Evolutionary conservation across 2,329 filamentous ascomycete genomes (phyloP), one percentile per base, ranked within the genome.

Genomic region (Aureobasidium leucospermi): DNA sequence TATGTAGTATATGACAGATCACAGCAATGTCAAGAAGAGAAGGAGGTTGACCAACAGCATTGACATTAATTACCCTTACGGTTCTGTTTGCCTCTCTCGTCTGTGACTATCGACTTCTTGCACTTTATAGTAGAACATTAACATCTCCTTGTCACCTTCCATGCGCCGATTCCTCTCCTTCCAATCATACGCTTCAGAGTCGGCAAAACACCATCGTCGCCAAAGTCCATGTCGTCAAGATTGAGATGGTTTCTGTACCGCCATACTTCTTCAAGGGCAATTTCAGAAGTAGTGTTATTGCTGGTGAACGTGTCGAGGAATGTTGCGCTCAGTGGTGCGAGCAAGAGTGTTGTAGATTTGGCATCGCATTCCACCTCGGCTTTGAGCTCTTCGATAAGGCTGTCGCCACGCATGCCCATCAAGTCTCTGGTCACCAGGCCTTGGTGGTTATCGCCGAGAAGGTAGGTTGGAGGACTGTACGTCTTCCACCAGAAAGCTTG

Each of bases 401-500:
- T 65, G 2, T 81, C 77, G 6, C 85, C 85, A 41, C 81, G 77
- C 74, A 89, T 81, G 4, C 88, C 86, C 84, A 90, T 91, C 19
- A 91, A 76, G 67, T 92, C 89, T 61, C 79, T 78, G 1, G 88
- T 92, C 32, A 75, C 79, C n/a, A 91, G 74, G 9, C 88, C 79
- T 65, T 85, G 81, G 64, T 88, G 90, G 71, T 88, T 88, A 58
- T 87, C 86, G 64, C 90, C 87, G 6, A 92, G 77, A 19, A 93
- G 79, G 88, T 89, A 93, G 38, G 87, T 86, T 0, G 89, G 89
- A 16, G 89, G 89, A 69, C 85, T 88, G 69, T 92, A 92, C 1
- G 89, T 92, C 71, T 91, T 92, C 89, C 89, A 93, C 89, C 89
- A 93, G 53, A 89, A 79, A 3, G 86, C 86, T 36, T 86, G 80